These are phyloP conservation scores for Syzygium oleosum DNA, from an alignment of 345 rosid species.

Conservation along the genomic window DNA sequence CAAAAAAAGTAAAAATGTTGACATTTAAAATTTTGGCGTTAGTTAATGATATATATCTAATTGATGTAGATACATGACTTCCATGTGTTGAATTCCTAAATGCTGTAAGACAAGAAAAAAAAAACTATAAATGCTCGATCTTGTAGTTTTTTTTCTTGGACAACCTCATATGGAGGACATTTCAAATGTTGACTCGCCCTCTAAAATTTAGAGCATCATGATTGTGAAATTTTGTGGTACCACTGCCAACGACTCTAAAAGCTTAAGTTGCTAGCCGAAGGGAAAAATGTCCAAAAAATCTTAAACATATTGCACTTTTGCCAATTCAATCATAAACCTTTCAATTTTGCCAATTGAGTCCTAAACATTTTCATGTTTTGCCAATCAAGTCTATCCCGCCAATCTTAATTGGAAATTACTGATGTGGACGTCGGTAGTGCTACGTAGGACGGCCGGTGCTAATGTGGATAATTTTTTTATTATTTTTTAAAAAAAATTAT, in stretches of 20 bases:
- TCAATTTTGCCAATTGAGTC: neutral
- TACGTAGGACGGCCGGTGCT: too few relatives aligned
- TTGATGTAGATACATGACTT: neutral
- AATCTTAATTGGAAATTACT: neutral
- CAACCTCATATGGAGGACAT: neutral
- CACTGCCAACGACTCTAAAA: rapidly evolving
- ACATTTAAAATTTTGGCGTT: neutral
- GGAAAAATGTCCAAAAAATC: neutral
- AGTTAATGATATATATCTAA: neutral
- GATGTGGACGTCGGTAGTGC: too few relatives aligned
- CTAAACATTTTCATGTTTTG: neutral
- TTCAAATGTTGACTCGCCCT: neutral
- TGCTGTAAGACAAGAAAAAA: neutral
- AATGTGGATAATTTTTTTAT: too few relatives aligned
- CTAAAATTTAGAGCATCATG: neutral
- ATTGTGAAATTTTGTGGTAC: neutral
- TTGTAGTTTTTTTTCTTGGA: neutral
- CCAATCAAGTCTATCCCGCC: neutral
- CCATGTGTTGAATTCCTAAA: neutral
- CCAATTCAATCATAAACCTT: neutral
- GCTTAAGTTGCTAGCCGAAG: neutral
- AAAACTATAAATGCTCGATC: neutral
- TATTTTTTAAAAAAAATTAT: too few relatives aligned
- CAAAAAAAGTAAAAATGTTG: neutral
- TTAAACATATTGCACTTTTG: neutral